phyloP scores from a whole-genome alignment of 257 asterid species.

The Primulina tabacum region DNA sequence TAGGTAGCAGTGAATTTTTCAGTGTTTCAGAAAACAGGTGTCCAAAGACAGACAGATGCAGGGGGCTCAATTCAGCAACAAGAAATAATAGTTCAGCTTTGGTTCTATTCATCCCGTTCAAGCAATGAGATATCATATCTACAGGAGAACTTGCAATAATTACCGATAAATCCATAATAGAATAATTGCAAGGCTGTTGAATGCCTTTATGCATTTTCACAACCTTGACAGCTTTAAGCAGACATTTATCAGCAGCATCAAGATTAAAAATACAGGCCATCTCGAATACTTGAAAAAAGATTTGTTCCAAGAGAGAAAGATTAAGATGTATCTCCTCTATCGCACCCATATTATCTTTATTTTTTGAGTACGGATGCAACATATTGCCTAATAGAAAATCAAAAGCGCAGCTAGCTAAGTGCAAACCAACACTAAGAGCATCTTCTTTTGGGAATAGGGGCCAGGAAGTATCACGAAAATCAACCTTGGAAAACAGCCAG shows the following conservation, averaged over 20 bases:
- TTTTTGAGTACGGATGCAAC: constrained; percentile 36
- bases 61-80: constrained; percentile 55
- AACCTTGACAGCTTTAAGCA: constrained; percentile 67
- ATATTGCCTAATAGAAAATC: constrained; percentile 43
- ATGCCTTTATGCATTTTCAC: constrained; percentile 39
- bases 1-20: constrained; percentile 29
- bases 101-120: constrained; percentile 44
- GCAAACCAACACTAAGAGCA: constrained; percentile 53
- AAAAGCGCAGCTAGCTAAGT: constrained; percentile 59
- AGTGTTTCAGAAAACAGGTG: constrained; percentile 45
- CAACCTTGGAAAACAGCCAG: constrained; percentile 64
- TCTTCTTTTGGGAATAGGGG: constrained; percentile 36
- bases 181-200: constrained; percentile 38
- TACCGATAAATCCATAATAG: constrained; percentile 55
- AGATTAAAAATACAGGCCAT: constrained; percentile 45
- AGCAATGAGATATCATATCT: constrained; percentile 53
- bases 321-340: constrained; percentile 37
- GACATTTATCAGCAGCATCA: constrained; percentile 62
- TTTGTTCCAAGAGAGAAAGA: constrained; percentile 45
- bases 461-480: constrained; percentile 29
- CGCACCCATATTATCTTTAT: constrained; percentile 26
- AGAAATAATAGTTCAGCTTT: constrained; percentile 60
- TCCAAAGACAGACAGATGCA: constrained; percentile 67
- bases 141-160: constrained; percentile 51
- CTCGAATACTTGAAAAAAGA: constrained; percentile 45